Percentiles rank a stretch among this genome's conserved stretches.
Conservation (phyloP, 306 rosid genomes). For the Acmispon strigosus region DNA sequence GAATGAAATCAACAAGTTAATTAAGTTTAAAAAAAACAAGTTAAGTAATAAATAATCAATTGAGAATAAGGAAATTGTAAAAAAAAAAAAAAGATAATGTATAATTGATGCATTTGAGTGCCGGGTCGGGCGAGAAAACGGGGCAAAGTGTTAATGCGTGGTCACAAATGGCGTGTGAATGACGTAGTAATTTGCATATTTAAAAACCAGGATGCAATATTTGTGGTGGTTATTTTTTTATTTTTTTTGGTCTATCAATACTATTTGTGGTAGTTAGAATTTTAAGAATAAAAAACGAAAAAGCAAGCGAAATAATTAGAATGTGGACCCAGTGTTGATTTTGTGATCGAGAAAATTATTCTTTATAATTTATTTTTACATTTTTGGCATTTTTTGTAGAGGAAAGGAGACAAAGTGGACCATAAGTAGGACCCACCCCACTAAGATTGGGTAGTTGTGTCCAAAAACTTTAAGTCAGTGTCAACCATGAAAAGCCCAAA, state of each 20-base stretch:
- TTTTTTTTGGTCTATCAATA: neutral
- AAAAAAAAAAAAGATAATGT: too few relatives aligned
- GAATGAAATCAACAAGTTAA: too few relatives aligned
- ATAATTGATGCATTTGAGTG: too few relatives aligned
- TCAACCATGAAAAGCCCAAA: constrained; percentile 42
- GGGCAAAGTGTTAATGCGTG: neutral
- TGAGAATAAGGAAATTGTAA: too few relatives aligned
- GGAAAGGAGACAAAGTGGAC: constrained; percentile 38
- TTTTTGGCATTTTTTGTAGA: constrained; percentile 31
- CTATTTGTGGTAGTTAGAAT: neutral
- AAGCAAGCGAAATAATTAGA: constrained; percentile 34
- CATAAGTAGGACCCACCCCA: constrained; percentile 26
- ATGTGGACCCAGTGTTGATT: constrained; percentile 40
- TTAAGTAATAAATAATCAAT: too few relatives aligned
- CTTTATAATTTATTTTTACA: too few relatives aligned
- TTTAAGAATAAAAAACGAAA: neutral
- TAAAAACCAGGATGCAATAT: neutral
- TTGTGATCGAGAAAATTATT: neutral
- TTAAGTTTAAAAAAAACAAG: too few relatives aligned
- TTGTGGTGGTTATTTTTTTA: neutral
- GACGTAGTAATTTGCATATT: constrained; percentile 17
- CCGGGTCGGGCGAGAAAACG: neutral
- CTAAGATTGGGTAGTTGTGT: constrained; percentile 25
- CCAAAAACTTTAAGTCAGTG: constrained; percentile 50
- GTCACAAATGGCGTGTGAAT: constrained; percentile 37